Base-by-base conservation (phyloP, 768 basidiomycete species). In the Tylopilus sp. region DNA sequence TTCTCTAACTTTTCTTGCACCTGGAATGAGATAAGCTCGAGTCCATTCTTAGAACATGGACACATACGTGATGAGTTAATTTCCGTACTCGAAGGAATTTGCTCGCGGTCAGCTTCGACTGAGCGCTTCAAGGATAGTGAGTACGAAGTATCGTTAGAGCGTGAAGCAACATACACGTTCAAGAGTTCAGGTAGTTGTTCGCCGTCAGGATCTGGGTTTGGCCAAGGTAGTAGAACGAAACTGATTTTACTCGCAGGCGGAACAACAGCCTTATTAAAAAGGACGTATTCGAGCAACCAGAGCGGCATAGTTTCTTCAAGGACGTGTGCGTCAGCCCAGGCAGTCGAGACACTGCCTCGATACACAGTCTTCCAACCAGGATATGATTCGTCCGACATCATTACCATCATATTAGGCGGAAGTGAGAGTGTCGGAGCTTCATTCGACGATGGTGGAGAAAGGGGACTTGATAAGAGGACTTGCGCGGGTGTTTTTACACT, bases 281-380 rank as follows among this genome's bases (percentile, higher is more conserved):
- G 76, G 34, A 98, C 71, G 61, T 87, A 96, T 67, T 98, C 92
- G 46, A 92, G 72, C 44, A 97, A 72, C 96, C 96, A 98, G 58
- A 85, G 63, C 4, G 96, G 96, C 76, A 92, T 83, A 34, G 73
- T 78, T 61, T 84, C 81, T 70, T 97, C 94, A 31, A 98, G 74
- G 14, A 67, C 56, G 36, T 73, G 68, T 49, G 74, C 60, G 50
- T 87, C 86, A 2, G 74, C 74, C 48, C 75, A 82, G 9, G 83
- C 79, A 30, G 76, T 77, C 1, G 78, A 76, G 3, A 87, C 83
- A 25, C 79, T 79, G 3, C 91, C 85, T 30, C 91, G 78, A 63
- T 95, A 98, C 2, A 92, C 72, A 3, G 81, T 85, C 3, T 77
- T 79, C 82, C 88, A 95, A 25, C 86, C 86, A 3, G 82, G 83